A percentile compares a stretch with the other conserved stretches of the same genome.
Evolutionary conservation across 2,329 filamentous ascomycete species (phyloP).

Genomic region (Fusarium musae): DNA sequence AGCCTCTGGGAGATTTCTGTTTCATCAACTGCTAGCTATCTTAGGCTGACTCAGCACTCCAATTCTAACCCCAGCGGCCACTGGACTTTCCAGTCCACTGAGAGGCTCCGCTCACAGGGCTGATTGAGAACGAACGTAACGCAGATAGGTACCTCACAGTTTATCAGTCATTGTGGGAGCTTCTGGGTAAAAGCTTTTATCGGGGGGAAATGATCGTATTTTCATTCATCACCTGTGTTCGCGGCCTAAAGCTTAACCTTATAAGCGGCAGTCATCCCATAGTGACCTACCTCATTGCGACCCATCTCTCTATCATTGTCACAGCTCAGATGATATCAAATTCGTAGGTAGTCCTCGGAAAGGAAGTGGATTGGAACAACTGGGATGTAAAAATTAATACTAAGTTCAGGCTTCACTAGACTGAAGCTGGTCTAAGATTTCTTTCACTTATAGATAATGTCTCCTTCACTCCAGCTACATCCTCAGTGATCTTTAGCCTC

Average conservation of each 20-base stretch:
- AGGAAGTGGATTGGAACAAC: neutral
- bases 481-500: neutral
- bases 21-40: conserved; percentile 39
- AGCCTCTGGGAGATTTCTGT: conserved; percentile 46
- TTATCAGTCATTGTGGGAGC: too few species aligned
- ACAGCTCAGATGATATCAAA: neutral
- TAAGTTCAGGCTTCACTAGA: neutral
- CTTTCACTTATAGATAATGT: neutral
- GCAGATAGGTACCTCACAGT: too few species aligned
- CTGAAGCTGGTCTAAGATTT: neutral
- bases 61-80: neutral
- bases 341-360: neutral
- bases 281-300: neutral
- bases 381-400: neutral
- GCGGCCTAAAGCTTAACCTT: too few species aligned
- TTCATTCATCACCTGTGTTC: too few species aligned
- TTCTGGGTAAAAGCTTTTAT: too few species aligned
- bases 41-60: conserved; percentile 39
- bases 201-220: too few species aligned
- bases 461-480: neutral
- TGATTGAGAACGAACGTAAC: conserved; percentile 8
- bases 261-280: too few species aligned
- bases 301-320: neutral
- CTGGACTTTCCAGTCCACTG: neutral
- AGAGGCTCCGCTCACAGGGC: conserved; percentile 31